Evolutionary conservation across 306 rosid species (phyloP).

Genomic region (Dryas octopetala): DNA sequence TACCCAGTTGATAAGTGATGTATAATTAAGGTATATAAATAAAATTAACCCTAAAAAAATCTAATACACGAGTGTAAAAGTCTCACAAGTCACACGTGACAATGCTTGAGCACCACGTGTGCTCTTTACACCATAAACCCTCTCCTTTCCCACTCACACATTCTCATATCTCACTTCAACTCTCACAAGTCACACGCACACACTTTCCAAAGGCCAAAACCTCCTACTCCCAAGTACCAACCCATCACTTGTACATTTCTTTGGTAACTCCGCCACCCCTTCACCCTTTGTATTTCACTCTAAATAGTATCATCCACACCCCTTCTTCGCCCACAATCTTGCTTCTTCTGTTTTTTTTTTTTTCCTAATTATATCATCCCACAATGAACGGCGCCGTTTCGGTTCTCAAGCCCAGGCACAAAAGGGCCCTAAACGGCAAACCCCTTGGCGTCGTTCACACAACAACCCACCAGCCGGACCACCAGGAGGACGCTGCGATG

Average conservation of each 20-base stretch:
- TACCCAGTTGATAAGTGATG: not conserved
- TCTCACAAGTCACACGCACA: not conserved
- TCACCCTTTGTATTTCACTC: no score
- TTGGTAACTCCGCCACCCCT: constrained; percentile 50
- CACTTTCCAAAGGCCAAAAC: not conserved
- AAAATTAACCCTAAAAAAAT: no score
- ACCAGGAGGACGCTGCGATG: not conserved
- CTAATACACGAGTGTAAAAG: no score
- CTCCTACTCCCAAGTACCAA: not conserved
- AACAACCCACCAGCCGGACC: not conserved
- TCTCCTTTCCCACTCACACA: not conserved
- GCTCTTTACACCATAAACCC: not conserved
- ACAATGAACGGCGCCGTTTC: constrained; percentile 36
- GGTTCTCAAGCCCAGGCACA: constrained; percentile 2
- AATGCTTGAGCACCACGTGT: not conserved
- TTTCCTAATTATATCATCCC: not conserved
- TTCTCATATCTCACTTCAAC: not conserved
- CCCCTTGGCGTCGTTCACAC: not conserved
- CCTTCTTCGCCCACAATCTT: not conserved
- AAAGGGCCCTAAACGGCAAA: constrained; percentile 9
- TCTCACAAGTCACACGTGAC: not conserved
- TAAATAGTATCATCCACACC: no score
- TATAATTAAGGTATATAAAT: no score
- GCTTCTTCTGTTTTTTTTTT: not conserved
- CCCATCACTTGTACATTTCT: constrained; percentile 6